Conservation (phyloP, 108 stramenopile genomes). For the Skeletonema tropicum region DNA sequence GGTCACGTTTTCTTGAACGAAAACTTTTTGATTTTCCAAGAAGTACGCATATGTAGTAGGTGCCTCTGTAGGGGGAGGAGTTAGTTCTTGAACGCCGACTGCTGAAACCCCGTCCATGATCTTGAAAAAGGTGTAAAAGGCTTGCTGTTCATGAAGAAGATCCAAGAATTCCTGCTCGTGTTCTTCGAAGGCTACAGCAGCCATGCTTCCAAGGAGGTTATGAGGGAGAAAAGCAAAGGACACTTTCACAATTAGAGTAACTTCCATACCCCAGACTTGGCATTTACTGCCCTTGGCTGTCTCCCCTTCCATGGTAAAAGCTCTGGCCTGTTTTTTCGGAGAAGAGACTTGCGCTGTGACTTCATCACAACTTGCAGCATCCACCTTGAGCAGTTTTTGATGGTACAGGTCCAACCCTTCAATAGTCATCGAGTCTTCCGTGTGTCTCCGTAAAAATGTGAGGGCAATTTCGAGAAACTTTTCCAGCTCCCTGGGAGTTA, state of each 20-base stretch:
- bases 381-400: background rate
- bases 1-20: background rate
- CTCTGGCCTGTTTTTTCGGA: background rate
- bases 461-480: slow-evolving; percentile 5
- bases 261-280: slow-evolving; percentile 25
- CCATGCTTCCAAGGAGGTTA: slow-evolving; percentile 31
- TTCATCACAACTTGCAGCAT: background rate
- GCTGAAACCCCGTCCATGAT: slow-evolving; percentile 21
- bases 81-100: slow-evolving; percentile 1
- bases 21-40: background rate
- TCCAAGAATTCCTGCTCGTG: slow-evolving; percentile 18
- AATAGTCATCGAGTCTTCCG: slow-evolving; percentile 1
- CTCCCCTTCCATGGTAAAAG: background rate
- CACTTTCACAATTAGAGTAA: slow-evolving; percentile 18
- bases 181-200: slow-evolving; percentile 20
- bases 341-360: background rate
- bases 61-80: slow-evolving; percentile 4
- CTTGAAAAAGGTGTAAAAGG: slow-evolving; percentile 35
- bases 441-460: background rate
- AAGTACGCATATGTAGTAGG: slow-evolving; percentile 9
- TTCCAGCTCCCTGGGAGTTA: background rate
- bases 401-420: background rate
- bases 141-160: slow-evolving; percentile 14
- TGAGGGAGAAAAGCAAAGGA: slow-evolving; percentile 18
- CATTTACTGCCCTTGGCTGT: background rate